Conservation (phyloP, 164 flowering plant genomes). For the Kalanchoe fedtschenkoi region DNA sequence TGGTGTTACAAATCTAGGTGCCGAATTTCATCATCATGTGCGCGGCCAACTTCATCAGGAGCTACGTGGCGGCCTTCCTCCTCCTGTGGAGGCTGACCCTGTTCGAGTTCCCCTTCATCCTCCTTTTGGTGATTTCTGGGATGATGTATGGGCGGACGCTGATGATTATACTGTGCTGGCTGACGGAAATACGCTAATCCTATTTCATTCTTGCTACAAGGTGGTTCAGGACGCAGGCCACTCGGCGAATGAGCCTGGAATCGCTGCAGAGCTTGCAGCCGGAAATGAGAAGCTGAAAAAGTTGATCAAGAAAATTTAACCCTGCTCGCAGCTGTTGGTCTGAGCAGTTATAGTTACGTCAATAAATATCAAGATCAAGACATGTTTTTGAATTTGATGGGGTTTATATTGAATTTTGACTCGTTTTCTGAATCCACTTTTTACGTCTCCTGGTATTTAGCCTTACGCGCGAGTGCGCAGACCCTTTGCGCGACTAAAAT, state of each 20-base stretch:
- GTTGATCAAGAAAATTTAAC: conserved; percentile 20
- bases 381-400: too few species aligned
- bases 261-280: conserved; percentile 73
- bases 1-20: conserved; percentile 63
- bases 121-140: conserved; percentile 67
- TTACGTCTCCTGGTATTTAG: too few species aligned
- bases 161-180: neutral
- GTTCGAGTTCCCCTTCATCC: conserved; percentile 55
- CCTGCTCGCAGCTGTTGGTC: neutral
- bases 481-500: too few species aligned
- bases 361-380: too few species aligned
- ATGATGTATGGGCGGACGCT: conserved; percentile 60
- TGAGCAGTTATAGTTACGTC: too few species aligned
- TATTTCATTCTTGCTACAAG: conserved; percentile 21
- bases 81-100: conserved; percentile 66
- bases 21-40: conserved; percentile 74
- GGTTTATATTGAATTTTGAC: too few species aligned
- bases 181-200: neutral
- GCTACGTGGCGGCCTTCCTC: conserved; percentile 44
- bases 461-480: too few species aligned
- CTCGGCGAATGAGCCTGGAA: conserved; percentile 75
- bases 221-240: conserved; percentile 74
- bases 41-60: conserved; percentile 37
- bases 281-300: conserved; percentile 64
- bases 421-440: too few species aligned